Conservation (phyloP, 2,329 filamentous ascomycete genomes). For the Aspergillus tanneri region DNA sequence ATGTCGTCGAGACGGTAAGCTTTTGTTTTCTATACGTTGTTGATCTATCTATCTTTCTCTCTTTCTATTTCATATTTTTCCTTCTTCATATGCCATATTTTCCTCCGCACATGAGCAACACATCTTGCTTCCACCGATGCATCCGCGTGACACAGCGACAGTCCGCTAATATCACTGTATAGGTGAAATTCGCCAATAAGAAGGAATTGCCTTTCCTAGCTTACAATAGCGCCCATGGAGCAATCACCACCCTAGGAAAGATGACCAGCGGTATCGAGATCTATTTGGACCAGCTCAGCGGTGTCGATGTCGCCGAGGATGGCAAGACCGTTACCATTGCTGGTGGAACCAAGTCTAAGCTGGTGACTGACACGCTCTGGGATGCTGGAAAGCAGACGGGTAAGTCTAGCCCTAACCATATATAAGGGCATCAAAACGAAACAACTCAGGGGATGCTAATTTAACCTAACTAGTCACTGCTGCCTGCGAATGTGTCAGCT, state of each 20-base stretch:
- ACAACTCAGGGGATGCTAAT: no score
- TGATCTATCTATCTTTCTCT: background rate
- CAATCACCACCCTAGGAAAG: conserved; percentile 49
- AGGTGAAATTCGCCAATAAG: conserved; percentile 52
- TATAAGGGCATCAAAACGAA: no score
- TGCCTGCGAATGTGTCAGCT: conserved; percentile 54
- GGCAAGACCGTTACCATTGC: conserved; percentile 50
- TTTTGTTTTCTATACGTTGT: background rate
- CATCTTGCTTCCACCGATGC: background rate
- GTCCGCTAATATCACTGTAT: background rate
- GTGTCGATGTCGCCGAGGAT: conserved; percentile 40
- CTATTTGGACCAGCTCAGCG: conserved; percentile 47
- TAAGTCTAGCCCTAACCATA: background rate
- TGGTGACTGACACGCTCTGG: conserved; percentile 52
- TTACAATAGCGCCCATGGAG: conserved; percentile 54
- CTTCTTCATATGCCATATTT: background rate
- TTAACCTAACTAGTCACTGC: conserved; percentile 41
- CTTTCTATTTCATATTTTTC: background rate
- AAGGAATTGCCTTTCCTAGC: conserved; percentile 53
- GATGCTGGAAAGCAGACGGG: conserved; percentile 49
- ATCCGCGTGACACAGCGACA: background rate
- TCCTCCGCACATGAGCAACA: background rate
- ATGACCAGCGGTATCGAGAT: conserved; percentile 55
- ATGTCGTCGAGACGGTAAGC: conserved; percentile 50
- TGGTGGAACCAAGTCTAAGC: conserved; percentile 50